Base-by-base conservation (phyloP, 1,284 basidiomycete genomes). In the Hymenochaete sp. region DNA sequence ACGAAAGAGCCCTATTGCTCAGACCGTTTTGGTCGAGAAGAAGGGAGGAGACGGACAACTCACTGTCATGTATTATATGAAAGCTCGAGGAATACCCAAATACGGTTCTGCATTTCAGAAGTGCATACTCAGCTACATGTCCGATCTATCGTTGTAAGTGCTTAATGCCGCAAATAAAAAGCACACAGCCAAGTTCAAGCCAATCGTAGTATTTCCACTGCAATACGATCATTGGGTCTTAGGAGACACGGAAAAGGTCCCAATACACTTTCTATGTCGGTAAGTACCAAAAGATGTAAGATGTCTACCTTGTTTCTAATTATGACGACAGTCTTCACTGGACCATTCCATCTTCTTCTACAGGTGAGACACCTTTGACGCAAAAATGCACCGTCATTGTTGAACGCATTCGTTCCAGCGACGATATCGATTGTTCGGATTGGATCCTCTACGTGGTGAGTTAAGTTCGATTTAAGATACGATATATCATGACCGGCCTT, bases 301-400 rank as follows among this genome's bases (percentile, higher is more conserved):
- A 38, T 24, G 18, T 35, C 13, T n/a, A 35, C 5, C 22, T 32
- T 26, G 14, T 44, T 36, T 4, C 13, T 44, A 13, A n/a, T 24
- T 14, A 2, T 27, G 2, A 14, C 45, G 16, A 2, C 53, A 87
- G 84, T 85, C 85, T 10, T 84, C 84, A 0, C 67, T 93, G 33
- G 90, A 93, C 63, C 91, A 95, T 63, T 73, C 82, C 22, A 83
- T 92, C 46, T 86, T 77, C 65, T 93, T 82, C 62, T 93, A 92
- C 59, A 71, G 63, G 71, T 60, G 9, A 43, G 29, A 16, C 22
- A 13, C 6, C 9, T 24, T 38, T 9, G 5, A 37, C 21, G 4
- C 33, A 24, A 9, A 29, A 7, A 28, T 9, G 31, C 35, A n/a
- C n/a, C n/a, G n/a, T n/a, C n/a, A 36, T 47, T 39, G 37, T 44